Percentiles rank a stretch among this genome's conserved stretches.
These are phyloP conservation scores for Solanum okadae DNA, from an alignment of 257 asterid genomes.

Conservation along the genomic window DNA sequence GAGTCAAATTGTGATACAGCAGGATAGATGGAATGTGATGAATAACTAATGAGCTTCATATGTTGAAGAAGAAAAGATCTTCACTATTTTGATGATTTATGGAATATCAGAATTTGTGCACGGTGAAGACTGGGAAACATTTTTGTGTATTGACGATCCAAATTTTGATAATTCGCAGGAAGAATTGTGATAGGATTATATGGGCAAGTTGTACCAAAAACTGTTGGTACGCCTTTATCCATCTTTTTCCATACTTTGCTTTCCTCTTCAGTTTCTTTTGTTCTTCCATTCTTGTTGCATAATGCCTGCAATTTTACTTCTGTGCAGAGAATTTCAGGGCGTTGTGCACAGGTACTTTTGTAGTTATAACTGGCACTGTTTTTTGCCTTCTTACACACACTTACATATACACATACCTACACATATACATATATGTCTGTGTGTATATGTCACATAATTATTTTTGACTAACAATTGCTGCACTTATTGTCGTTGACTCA, in stretches of 20 bases:
- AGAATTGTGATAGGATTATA: constrained; percentile 83
- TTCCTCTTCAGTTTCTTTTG: not conserved
- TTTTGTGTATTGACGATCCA: not conserved
- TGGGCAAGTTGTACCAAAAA: constrained; percentile 88
- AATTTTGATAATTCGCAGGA: constrained; percentile 33
- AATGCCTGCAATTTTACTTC: constrained; percentile 5
- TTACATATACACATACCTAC: not conserved
- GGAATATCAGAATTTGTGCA: not conserved
- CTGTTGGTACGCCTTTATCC: constrained; percentile 52
- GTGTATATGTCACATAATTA: not conserved
- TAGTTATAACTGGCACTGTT: not conserved
- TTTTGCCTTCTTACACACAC: not conserved
- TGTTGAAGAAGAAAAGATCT: not conserved
- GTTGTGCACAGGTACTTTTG: constrained; percentile 84
- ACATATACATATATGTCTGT: not conserved
- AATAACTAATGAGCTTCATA: not conserved
- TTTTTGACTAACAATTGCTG: not conserved
- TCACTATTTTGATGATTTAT: not conserved
- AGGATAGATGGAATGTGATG: not conserved
- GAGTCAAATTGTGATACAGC: not conserved
- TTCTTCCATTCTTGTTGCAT: not conserved
- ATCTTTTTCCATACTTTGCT: constrained; percentile 2
- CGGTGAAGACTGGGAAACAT: not conserved
- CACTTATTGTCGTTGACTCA: constrained; percentile 17
- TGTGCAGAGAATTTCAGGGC: constrained; percentile 93